These are phyloP conservation scores for Fraxinus sp. DNA, from an alignment of 305 asterid species.

Conservation along the genomic window DNA sequence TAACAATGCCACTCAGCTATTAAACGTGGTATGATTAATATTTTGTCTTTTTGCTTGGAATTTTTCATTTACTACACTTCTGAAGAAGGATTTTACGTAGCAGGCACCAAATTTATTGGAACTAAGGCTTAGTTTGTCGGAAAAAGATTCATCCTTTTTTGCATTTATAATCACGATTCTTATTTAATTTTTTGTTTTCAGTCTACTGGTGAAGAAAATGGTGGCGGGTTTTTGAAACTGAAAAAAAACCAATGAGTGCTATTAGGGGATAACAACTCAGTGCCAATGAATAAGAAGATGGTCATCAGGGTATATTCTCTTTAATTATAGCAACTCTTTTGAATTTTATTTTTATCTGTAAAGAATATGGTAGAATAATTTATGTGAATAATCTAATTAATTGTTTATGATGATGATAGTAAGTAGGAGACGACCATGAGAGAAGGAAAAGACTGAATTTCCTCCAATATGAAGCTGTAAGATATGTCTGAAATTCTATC, in stretches of 20 bases:
- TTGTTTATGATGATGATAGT: constrained; percentile 44
- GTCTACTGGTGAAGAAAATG: constrained; percentile 41
- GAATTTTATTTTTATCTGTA: background rate
- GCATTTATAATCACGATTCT: background rate
- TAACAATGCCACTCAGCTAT: constrained; percentile 20
- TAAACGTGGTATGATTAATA: constrained; percentile 41
- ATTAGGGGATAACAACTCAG: constrained; percentile 54
- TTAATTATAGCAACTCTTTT: background rate
- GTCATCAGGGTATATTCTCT: constrained; percentile 36
- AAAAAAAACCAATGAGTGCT: constrained; percentile 61
- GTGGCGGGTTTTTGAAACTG: constrained; percentile 79
- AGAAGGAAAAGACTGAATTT: constrained; percentile 65
- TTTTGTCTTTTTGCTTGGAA: background rate
- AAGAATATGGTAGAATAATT: background rate
- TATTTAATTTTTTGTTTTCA: background rate
- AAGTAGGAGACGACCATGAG: constrained; percentile 59
- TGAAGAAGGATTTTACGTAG: background rate
- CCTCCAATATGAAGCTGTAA: constrained; percentile 86
- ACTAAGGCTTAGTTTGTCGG: background rate
- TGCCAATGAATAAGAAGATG: constrained; percentile 77
- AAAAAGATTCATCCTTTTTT: background rate
- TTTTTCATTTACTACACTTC: background rate
- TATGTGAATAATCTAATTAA: background rate
- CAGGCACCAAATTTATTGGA: background rate
- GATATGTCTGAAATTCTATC: constrained; percentile 26